Conservation (phyloP, 73 alveolate genomes). For the Paramecium octaurelia region DNA sequence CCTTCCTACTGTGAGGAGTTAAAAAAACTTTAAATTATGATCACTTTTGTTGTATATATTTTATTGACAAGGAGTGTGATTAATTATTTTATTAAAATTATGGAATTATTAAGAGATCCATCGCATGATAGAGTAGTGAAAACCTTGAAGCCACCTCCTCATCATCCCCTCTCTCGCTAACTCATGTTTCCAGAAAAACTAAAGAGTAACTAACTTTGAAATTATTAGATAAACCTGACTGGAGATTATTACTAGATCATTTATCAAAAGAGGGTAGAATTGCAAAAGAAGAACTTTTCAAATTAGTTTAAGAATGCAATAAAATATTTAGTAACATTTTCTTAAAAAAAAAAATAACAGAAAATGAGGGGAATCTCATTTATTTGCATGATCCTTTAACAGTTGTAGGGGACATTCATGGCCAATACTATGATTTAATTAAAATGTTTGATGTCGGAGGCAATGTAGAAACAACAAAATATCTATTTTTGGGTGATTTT, state of each 20-base stretch:
- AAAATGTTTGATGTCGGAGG: constrained; percentile 94
- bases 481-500: constrained; percentile 91
- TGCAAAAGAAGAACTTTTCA: constrained; percentile 64
- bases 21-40: constrained; percentile 10
- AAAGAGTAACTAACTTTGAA: background rate
- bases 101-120: constrained; percentile 59
- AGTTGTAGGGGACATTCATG: constrained; percentile 98
- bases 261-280: constrained; percentile 84
- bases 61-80: background rate
- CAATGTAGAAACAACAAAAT: constrained; percentile 87
- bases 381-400: constrained; percentile 86
- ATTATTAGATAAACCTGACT: constrained; percentile 77
- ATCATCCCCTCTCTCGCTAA: constrained; percentile 24
- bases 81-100: background rate
- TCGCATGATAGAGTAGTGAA: constrained; percentile 39
- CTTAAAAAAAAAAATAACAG: background rate
- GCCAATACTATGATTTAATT: constrained; percentile 90
- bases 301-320: constrained; percentile 64
- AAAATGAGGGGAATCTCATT: constrained; percentile 91
- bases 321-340: constrained; percentile 71
- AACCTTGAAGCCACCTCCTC: constrained; percentile 55
- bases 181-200: constrained; percentile 6
- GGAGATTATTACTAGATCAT: constrained; percentile 82
- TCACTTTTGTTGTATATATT: background rate
- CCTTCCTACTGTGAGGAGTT: background rate